Evolutionary conservation across 108 stramenopile species (phyloP).

Genomic region (Pseudonitzschia multiseries): DNA sequence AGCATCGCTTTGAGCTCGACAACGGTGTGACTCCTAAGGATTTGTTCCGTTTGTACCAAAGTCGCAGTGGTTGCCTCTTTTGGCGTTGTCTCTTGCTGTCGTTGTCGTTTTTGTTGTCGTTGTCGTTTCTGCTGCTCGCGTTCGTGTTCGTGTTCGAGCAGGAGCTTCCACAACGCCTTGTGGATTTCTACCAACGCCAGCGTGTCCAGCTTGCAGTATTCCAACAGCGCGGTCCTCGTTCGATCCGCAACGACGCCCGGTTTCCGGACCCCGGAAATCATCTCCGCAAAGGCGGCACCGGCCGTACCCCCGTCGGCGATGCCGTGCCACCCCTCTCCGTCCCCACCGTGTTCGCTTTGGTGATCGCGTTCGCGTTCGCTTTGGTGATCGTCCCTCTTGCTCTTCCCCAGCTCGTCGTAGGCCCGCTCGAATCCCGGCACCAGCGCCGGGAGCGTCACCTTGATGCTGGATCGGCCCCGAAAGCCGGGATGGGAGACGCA

Average conservation of each 20-base stretch:
- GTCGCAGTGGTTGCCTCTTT: no score
- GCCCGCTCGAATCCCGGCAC: conserved; percentile 3
- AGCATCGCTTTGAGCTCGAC: conserved; percentile 78
- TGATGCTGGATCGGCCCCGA: conserved; percentile 7
- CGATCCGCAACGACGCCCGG: neutral
- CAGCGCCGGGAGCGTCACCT: conserved; percentile 9
- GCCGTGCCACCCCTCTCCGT: neutral
- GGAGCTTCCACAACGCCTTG: conserved; percentile 3
- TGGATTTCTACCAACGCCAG: conserved; percentile 12
- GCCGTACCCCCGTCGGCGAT: conserved; percentile 13
- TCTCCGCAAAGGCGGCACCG: conserved; percentile 3
- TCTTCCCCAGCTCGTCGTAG: conserved; percentile 5
- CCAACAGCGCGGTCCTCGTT: conserved; percentile 8
- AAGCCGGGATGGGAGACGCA: conserved; percentile 1
- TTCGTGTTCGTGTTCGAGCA: neutral
- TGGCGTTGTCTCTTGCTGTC: no score
- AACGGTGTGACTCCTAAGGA: conserved; percentile 50
- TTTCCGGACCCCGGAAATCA: neutral
- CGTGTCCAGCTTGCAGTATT: conserved; percentile 11
- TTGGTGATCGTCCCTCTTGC: no score
- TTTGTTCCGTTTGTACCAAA: no score
- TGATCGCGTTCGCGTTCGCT: no score
- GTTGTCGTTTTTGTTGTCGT: no score
- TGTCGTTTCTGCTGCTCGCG: neutral
- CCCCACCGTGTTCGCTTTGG: no score